Percentiles rank a stretch among this genome's conserved stretches.
Conservation (phyloP, 2,329 filamentous ascomycete genomes). For the Byssoonygena ceratinophila region DNA sequence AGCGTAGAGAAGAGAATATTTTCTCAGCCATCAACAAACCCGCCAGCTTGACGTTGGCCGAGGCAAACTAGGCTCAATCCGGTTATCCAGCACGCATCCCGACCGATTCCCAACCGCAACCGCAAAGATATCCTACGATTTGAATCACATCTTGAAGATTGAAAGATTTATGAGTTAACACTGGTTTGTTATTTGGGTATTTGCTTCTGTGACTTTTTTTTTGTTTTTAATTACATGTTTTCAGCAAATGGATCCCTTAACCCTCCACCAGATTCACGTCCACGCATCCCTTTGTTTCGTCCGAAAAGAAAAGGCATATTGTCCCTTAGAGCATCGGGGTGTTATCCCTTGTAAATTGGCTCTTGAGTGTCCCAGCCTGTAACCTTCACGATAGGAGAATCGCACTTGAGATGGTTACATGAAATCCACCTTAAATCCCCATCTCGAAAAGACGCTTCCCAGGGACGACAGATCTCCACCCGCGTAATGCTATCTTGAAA, state of each 20-base stretch:
- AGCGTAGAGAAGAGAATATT: conserved; percentile 35
- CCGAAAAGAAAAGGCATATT: not conserved
- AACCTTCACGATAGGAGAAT: not conserved
- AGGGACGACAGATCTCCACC: conserved; percentile 2
- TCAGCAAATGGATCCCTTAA: not conserved
- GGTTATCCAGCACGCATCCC: not conserved
- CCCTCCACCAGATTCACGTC: not conserved
- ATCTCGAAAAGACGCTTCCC: not conserved
- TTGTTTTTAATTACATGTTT: too few relatives aligned
- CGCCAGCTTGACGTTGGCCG: not conserved
- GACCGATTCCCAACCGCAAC: not conserved
- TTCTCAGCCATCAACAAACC: not conserved
- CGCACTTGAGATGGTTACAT: not conserved
- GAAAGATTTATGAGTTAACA: not conserved
- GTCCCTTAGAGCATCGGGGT: not conserved
- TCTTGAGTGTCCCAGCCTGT: not conserved
- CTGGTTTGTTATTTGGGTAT: too few relatives aligned
- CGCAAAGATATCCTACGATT: too few relatives aligned
- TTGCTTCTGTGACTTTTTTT: too few relatives aligned
- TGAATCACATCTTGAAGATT: too few relatives aligned
- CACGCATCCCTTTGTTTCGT: not conserved
- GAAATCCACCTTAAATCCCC: not conserved
- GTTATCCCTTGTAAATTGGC: not conserved
- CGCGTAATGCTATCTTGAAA: not conserved
- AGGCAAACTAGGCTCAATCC: conserved; percentile 6